Conservation (phyloP, 768 basidiomycete genomes). For the Boletus huronensis region DNA sequence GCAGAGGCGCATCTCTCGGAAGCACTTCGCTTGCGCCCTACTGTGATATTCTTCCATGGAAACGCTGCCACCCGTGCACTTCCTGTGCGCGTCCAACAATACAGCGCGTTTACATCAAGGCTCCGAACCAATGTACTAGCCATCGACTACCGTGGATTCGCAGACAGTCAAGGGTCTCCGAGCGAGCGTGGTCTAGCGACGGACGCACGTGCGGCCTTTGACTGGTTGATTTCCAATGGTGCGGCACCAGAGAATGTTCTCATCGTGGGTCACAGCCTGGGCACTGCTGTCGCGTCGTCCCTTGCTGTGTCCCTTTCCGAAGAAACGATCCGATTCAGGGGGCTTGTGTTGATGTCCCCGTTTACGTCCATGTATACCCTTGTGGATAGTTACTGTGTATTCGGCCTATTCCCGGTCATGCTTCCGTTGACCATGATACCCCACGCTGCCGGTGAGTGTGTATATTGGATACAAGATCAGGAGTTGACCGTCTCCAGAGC, state of each 20-base stretch:
- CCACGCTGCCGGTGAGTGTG: constrained; percentile 53
- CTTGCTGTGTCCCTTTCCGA: constrained; percentile 46
- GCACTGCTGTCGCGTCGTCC: constrained; percentile 71
- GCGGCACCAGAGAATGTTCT: constrained; percentile 58
- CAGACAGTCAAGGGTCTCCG: constrained; percentile 77
- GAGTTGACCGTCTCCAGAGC: constrained; percentile 34
- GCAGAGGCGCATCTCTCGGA: constrained; percentile 43
- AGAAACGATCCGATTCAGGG: constrained; percentile 40
- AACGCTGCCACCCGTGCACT: constrained; percentile 81
- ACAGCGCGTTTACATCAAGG: constrained; percentile 61
- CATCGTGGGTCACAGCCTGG: constrained; percentile 84
- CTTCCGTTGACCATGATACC: constrained; percentile 68
- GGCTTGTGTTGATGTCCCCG: constrained; percentile 51
- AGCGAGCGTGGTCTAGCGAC: constrained; percentile 66
- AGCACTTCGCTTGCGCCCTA: constrained; percentile 60
- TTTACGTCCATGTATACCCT: constrained; percentile 59
- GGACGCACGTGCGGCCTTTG: constrained; percentile 78
- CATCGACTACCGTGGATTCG: constrained; percentile 92
- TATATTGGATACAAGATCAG: background rate
- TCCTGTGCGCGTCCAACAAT: constrained; percentile 62
- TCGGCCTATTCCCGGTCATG: constrained; percentile 66
- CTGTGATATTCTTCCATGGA: constrained; percentile 90
- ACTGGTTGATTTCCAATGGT: constrained; percentile 65
- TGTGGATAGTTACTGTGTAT: constrained; percentile 63
- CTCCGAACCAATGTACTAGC: constrained; percentile 73